Evolutionary conservation across 2,329 filamentous ascomycete species (phyloP).

Genomic region (Colletotrichum tabaci): DNA sequence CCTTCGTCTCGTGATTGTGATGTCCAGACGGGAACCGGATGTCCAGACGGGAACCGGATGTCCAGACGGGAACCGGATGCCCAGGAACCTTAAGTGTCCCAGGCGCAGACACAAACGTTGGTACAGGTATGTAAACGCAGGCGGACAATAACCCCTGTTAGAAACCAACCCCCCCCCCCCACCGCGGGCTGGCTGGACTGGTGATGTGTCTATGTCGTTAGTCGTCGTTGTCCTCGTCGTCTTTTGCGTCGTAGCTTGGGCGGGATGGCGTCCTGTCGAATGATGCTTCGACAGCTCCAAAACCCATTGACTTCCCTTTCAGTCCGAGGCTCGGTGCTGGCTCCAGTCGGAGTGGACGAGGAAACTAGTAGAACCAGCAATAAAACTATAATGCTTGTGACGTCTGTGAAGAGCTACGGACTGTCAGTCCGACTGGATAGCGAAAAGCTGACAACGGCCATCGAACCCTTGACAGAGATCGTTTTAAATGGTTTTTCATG

Average conservation of each 20-base stretch:
- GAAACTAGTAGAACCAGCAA: slow-evolving; percentile 22
- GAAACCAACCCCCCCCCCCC: no score
- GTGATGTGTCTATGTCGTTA: background rate
- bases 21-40: slow-evolving; percentile 7
- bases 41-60: no score
- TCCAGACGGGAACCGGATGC: slow-evolving; percentile 9
- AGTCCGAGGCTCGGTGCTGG: slow-evolving; percentile 21
- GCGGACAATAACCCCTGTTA: no score
- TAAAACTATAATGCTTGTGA: slow-evolving; percentile 8
- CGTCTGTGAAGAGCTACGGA: slow-evolving; percentile 14
- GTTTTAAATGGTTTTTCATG: no score
- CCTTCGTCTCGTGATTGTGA: slow-evolving; percentile 22
- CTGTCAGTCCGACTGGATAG: no score
- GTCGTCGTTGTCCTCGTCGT: background rate
- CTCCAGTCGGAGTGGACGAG: background rate
- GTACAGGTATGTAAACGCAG: background rate
- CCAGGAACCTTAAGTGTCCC: slow-evolving; percentile 22
- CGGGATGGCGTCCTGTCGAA: slow-evolving; percentile 7
- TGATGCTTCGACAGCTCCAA: slow-evolving; percentile 5
- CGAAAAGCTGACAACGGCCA: no score
- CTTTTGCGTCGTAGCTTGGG: slow-evolving; percentile 11
- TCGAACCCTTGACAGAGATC: no score
- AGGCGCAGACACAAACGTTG: background rate
- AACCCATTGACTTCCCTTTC: slow-evolving; percentile 14
- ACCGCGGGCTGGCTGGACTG: no score